A percentile compares a stretch with the other conserved stretches of the same genome.
Conservation (phyloP, 1,284 basidiomycete genomes). For the Boletellus deceptivus region DNA sequence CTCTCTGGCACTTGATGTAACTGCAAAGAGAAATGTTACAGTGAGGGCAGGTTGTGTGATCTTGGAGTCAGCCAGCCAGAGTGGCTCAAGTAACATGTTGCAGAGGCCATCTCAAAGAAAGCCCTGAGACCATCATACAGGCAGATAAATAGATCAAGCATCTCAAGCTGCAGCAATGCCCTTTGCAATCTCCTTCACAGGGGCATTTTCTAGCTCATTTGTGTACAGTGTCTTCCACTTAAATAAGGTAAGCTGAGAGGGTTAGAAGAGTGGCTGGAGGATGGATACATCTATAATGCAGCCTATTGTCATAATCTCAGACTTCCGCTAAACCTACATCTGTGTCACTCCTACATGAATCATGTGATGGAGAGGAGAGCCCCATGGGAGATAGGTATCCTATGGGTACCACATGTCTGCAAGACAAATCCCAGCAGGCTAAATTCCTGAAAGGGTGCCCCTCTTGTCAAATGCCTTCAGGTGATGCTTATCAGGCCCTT, state of each 20-base stretch:
- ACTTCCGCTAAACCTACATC: slow-evolving; percentile 31
- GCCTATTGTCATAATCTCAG: slow-evolving; percentile 30
- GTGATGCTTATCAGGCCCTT: too few relatives aligned
- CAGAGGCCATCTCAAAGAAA: slow-evolving; percentile 24
- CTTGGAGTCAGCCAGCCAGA: slow-evolving; percentile 28
- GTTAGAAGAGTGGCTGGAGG: slow-evolving; percentile 26
- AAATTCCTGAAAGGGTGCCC: too few relatives aligned
- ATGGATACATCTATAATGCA: slow-evolving; percentile 27
- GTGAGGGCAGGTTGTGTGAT: slow-evolving; percentile 28
- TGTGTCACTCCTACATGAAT: slow-evolving; percentile 29
- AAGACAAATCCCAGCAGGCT: too few relatives aligned
- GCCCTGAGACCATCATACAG: slow-evolving; percentile 13
- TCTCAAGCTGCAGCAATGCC: slow-evolving; percentile 30
- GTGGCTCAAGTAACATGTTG: slow-evolving; percentile 26
- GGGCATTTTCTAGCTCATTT: slow-evolving; percentile 21
- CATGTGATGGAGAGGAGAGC: slow-evolving; percentile 23
- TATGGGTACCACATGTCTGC: too few relatives aligned
- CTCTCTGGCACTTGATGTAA: too few relatives aligned
- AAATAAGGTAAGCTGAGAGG: slow-evolving; percentile 20
- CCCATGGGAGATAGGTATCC: too few relatives aligned
- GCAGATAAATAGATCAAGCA: slow-evolving; percentile 24
- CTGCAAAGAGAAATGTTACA: slow-evolving; percentile 26
- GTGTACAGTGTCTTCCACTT: slow-evolving; percentile 31
- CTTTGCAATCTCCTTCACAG: slow-evolving; percentile 24
- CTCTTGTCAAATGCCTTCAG: too few relatives aligned